Conservation (phyloP, 2,329 filamentous ascomycete genomes). For the Coleophoma cylindrospora region DNA sequence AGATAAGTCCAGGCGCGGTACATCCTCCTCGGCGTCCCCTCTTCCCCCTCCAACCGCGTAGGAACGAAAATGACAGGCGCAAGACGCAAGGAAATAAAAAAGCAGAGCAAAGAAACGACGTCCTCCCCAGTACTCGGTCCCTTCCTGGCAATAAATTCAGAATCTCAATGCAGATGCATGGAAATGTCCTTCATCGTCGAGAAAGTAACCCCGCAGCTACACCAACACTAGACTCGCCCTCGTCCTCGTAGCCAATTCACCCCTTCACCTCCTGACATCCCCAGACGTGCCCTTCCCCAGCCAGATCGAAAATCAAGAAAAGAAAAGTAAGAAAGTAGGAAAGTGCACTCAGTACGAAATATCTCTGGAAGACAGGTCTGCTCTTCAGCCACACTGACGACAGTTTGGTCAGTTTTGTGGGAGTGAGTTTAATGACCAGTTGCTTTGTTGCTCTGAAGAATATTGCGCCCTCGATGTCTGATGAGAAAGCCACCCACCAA, state of each 20-base stretch:
- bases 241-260: neutral
- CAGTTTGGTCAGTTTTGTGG: conserved; percentile 10
- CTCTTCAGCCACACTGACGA: conserved; percentile 17
- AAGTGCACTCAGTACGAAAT: conserved; percentile 17
- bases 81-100: neutral
- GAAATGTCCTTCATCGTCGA: neutral
- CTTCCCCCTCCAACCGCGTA: neutral
- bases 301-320: conserved; percentile 11
- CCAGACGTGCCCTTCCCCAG: conserved; percentile 18
- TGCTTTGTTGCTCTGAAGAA: conserved; percentile 15
- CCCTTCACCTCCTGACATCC: conserved; percentile 10
- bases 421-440: conserved; percentile 25
- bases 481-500: conserved; percentile 10
- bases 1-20: neutral
- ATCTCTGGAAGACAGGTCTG: conserved; percentile 20
- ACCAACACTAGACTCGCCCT: neutral
- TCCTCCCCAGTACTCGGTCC: neutral
- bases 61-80: neutral
- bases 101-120: neutral
- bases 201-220: neutral
- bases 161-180: neutral
- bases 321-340: conserved; percentile 18
- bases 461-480: conserved; percentile 13
- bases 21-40: neutral
- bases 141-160: neutral